Evolutionary conservation across 2,329 filamentous ascomycete genomes (phyloP).

Genomic region (Ceratocystis smalleyi): DNA sequence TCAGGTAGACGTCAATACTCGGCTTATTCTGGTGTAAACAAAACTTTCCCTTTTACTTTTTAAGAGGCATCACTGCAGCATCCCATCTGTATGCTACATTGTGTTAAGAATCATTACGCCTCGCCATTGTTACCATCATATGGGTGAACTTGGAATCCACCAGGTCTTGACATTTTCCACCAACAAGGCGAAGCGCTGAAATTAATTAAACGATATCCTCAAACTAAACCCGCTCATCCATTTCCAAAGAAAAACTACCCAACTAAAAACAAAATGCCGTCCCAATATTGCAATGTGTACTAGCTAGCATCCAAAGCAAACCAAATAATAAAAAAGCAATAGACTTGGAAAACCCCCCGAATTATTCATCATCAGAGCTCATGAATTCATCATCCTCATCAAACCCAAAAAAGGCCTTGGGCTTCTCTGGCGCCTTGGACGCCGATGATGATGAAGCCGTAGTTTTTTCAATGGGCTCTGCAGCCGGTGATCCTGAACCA

Average conservation of each 20-base stretch:
- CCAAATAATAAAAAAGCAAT: background rate
- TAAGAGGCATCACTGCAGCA: background rate
- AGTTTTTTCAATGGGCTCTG: background rate
- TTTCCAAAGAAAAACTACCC: background rate
- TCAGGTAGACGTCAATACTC: too few species aligned
- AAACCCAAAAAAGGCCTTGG: slow-evolving; percentile 53
- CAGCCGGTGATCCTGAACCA: slow-evolving; percentile 17
- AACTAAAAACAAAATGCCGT: background rate
- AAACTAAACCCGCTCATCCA: background rate
- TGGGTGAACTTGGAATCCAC: background rate
- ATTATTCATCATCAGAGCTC: slow-evolving; percentile 40
- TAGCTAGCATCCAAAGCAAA: slow-evolving; percentile 1
- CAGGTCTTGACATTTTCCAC: background rate
- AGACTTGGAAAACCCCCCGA: background rate
- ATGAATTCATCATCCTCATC: slow-evolving; percentile 65
- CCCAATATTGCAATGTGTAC: background rate
- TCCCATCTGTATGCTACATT: background rate
- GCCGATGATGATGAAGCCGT: slow-evolving; percentile 16
- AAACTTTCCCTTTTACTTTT: too few species aligned
- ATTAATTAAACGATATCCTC: background rate
- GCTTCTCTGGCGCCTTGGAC: slow-evolving; percentile 26
- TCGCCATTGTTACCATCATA: background rate
- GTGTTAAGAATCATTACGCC: background rate
- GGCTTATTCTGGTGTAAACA: too few species aligned
- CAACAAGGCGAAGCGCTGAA: background rate